These are phyloP conservation scores for Meyerozyma sp. DNA, from an alignment of 1,139 yeast species.

Conservation along the genomic window DNA sequence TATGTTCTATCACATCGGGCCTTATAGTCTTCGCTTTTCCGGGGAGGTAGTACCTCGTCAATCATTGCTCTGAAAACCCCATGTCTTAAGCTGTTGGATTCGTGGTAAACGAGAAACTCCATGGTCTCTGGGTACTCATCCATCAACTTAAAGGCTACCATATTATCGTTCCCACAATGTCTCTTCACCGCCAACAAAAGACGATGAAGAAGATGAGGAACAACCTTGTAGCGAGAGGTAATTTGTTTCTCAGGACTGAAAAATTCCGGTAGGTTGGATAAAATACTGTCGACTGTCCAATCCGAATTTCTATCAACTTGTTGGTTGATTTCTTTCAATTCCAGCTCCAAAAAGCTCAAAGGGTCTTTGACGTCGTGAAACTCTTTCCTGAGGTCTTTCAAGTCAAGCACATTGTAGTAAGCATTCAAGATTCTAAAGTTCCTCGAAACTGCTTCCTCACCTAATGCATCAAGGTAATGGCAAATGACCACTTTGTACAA, in stretches of 20 bases:
- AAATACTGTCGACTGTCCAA: conserved; percentile 9
- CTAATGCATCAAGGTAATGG: conserved; percentile 11
- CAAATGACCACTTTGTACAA: conserved; percentile 21
- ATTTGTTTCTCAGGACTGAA: conserved; percentile 22
- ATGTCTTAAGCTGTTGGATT: conserved; percentile 13
- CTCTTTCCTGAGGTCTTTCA: conserved; percentile 6
- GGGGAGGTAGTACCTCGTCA: conserved; percentile 16
- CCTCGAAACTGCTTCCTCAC: conserved; percentile 9
- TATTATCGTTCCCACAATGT: conserved; percentile 13
- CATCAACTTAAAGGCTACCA: conserved; percentile 19
- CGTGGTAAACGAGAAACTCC: conserved; percentile 21
- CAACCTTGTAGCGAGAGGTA: conserved; percentile 16
- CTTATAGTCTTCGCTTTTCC: conserved; percentile 4
- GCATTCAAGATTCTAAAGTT: conserved; percentile 21
- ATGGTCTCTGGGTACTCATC: conserved; percentile 31
- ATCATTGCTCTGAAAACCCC: conserved; percentile 20
- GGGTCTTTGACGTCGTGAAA: conserved; percentile 7
- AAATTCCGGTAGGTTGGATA: conserved; percentile 16
- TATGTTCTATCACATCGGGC: neutral
- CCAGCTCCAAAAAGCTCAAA: neutral
- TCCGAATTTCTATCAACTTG: neutral
- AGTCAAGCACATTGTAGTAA: conserved; percentile 20
- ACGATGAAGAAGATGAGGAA: conserved; percentile 11
- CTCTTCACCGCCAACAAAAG: conserved; percentile 15
- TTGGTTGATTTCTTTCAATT: neutral